phyloP scores from a whole-genome alignment of 768 basidiomycete species.

The Leccinellum rugosiceps region DNA sequence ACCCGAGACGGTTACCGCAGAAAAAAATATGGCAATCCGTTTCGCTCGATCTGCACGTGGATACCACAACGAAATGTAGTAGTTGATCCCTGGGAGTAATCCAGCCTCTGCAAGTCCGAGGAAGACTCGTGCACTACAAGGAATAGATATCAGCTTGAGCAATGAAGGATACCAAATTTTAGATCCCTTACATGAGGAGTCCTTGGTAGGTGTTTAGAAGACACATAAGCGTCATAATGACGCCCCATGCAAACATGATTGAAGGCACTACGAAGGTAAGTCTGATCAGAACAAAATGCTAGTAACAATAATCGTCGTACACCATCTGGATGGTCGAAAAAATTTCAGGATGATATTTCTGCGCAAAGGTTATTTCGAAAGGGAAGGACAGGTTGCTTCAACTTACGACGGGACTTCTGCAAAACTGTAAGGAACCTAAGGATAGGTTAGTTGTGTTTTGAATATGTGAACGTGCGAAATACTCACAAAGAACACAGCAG shows the following conservation, averaged over 20 bases:
- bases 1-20: slow-evolving; percentile 54
- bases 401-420: slow-evolving; percentile 39
- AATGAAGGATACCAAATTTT: background rate
- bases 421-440: slow-evolving; percentile 35
- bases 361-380: background rate
- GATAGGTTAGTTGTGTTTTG: background rate
- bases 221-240: slow-evolving; percentile 38
- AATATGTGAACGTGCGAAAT: background rate
- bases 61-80: slow-evolving; percentile 58
- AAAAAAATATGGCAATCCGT: slow-evolving; percentile 63
- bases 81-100: slow-evolving; percentile 40
- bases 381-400: background rate
- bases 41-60: slow-evolving; percentile 52
- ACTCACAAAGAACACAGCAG: slow-evolving; percentile 38
- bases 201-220: slow-evolving; percentile 33
- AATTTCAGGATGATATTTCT: slow-evolving; percentile 39
- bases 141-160: background rate
- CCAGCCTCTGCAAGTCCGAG: slow-evolving; percentile 50
- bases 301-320: slow-evolving; percentile 17
- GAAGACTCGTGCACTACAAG: slow-evolving; percentile 37
- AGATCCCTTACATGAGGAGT: slow-evolving; percentile 28
- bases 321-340: slow-evolving; percentile 33
- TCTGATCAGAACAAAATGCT: slow-evolving; percentile 7
- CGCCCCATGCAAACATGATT: slow-evolving; percentile 40
- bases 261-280: slow-evolving; percentile 33